phyloP scores from a whole-genome alignment of 2,329 filamentous ascomycete genomes.

The Gremmenia infestans region DNA sequence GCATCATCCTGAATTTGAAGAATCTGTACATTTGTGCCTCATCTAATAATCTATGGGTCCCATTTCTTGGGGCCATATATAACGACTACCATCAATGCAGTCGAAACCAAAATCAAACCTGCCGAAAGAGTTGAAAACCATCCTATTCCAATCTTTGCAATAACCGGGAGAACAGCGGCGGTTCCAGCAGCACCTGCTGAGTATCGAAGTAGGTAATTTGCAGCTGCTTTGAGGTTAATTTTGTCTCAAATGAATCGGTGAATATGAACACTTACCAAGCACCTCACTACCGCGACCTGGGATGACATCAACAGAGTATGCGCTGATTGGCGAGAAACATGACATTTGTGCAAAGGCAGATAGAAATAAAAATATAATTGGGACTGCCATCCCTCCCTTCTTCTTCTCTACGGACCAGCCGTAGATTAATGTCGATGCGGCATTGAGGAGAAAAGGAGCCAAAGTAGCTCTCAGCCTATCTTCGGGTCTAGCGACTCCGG shows the following conservation, averaged over 20 bases:
- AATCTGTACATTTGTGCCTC: no score
- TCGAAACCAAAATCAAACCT: neutral
- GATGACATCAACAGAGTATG: neutral
- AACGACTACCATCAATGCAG: neutral
- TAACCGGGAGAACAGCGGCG: neutral
- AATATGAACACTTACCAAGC: neutral
- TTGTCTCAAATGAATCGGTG: neutral
- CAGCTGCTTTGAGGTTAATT: neutral
- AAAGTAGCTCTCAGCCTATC: constrained; percentile 33
- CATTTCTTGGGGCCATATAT: neutral
- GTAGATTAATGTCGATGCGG: constrained; percentile 31
- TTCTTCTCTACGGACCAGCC: constrained; percentile 34
- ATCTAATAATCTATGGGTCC: neutral
- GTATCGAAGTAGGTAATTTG: neutral
- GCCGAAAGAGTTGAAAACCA: neutral
- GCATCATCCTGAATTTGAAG: no score
- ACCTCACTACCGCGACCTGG: neutral
- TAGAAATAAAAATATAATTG: constrained; percentile 23
- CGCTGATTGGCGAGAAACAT: neutral
- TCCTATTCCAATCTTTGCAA: neutral
- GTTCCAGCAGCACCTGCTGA: neutral
- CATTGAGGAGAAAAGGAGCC: constrained; percentile 29
- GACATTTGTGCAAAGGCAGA: neutral
- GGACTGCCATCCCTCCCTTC: constrained; percentile 33
- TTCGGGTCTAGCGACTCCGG: constrained; percentile 29